Percentiles rank a stretch among this genome's conserved stretches.
Conservation (phyloP, 1,284 basidiomycete species). For the Cutaneotrichosporon sp. region DNA sequence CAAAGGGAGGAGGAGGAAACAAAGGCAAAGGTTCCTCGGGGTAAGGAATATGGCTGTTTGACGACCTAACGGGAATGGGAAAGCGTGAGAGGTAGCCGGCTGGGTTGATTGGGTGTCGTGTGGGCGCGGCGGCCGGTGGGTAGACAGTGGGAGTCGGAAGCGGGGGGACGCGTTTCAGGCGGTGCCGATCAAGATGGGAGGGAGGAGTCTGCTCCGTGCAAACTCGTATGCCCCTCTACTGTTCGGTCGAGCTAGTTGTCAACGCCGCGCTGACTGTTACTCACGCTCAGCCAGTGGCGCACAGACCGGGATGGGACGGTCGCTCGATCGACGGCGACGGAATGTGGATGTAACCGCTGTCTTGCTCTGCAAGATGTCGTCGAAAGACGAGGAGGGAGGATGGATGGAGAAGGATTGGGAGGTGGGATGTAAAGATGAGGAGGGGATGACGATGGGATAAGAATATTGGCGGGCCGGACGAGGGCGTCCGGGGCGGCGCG, state of each 20-base stretch:
- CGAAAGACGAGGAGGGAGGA: not conserved
- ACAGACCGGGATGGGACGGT: not conserved
- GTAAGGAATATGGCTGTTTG: not conserved
- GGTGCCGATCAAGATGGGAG: not conserved
- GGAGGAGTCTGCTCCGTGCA: not conserved
- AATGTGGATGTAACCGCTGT: not conserved
- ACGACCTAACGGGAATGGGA: not conserved
- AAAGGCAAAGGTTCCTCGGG: not conserved
- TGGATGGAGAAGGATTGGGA: not conserved
- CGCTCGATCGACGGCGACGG: conserved; percentile 3
- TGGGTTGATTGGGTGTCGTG: not conserved
- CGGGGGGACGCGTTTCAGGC: not conserved
- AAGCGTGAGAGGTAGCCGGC: no score
- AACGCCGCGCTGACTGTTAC: not conserved
- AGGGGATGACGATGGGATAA: not conserved
- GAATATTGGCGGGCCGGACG: not conserved
- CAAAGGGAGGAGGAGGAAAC: not conserved
- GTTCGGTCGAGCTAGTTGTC: conserved; percentile 1
- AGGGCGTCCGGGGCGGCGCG: not conserved
- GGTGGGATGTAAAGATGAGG: not conserved
- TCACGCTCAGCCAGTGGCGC: not conserved
- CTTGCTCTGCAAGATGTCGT: not conserved
- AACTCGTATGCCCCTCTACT: not conserved
- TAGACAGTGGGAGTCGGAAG: not conserved
- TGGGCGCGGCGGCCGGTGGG: not conserved